A percentile compares a stretch with the other conserved stretches of the same genome.
These are phyloP conservation scores for Diaporthe velutina DNA, from an alignment of 2,329 filamentous ascomycete genomes.

Conservation along the genomic window DNA sequence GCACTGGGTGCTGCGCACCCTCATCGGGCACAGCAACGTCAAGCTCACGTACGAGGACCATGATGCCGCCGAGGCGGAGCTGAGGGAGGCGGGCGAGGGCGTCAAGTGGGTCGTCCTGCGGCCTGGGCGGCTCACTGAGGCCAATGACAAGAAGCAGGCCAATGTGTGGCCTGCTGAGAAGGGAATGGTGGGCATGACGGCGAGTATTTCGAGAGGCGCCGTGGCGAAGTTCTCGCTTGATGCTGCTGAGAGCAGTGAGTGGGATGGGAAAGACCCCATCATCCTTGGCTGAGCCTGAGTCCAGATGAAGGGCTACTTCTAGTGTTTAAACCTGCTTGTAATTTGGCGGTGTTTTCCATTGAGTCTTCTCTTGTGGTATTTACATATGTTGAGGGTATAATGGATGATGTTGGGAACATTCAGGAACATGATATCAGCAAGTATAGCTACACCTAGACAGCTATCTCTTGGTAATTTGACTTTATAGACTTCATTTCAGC, in stretches of 20 bases:
- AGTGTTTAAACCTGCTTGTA: no score
- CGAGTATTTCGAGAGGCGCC: neutral
- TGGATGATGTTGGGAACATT: neutral
- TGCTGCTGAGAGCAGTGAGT: neutral
- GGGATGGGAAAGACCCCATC: conserved; percentile 10
- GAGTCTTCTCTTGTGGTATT: no score
- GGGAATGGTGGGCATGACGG: conserved; percentile 21
- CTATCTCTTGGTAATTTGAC: neutral
- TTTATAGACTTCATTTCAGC: neutral
- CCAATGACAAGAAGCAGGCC: neutral
- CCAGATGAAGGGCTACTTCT: neutral
- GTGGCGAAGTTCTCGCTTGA: conserved; percentile 1
- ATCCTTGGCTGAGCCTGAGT: neutral
- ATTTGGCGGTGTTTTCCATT: no score
- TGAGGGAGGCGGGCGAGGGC: neutral
- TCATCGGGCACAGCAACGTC: conserved; percentile 15
- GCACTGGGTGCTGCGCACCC: conserved; percentile 16
- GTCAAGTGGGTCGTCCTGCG: conserved; percentile 1
- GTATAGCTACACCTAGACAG: neutral
- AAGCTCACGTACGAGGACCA: conserved; percentile 18
- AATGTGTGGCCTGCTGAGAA: conserved; percentile 6
- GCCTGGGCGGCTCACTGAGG: conserved; percentile 6
- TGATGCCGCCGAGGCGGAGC: conserved; percentile 6
- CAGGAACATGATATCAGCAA: neutral
- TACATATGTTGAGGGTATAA: neutral